Percentiles rank a stretch among this genome's conserved stretches.
phyloP scores from a whole-genome alignment of 2,329 filamentous ascomycete species.

The Alternaria sp. region DNA sequence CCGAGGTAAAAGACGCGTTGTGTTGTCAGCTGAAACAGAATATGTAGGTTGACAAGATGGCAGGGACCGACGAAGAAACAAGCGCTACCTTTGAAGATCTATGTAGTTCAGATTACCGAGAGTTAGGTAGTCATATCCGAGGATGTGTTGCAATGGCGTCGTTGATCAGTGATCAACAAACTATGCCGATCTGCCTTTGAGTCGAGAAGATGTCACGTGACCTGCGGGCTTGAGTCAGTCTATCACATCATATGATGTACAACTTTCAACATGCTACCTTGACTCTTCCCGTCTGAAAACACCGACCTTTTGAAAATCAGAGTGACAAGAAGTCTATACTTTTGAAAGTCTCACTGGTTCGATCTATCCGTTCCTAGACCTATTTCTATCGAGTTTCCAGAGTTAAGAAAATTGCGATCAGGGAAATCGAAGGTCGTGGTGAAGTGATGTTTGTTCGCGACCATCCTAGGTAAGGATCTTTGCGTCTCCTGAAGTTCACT shows the following conservation, averaged over 20 bases:
- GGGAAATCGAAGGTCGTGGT: background rate
- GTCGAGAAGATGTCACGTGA: background rate
- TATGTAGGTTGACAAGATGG: background rate
- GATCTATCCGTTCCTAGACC: background rate
- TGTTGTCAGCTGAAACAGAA: background rate
- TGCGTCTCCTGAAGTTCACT: too few relatives aligned
- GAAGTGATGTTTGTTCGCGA: too few relatives aligned
- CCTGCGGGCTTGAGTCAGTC: background rate
- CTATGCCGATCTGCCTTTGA: background rate
- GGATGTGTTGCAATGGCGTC: background rate
- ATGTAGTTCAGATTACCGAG: background rate
- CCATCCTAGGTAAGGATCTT: too few relatives aligned
- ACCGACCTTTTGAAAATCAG: background rate
- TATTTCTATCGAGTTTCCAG: background rate
- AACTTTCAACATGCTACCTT: background rate
- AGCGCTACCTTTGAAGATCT: background rate
- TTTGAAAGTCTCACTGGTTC: background rate
- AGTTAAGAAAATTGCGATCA: too few relatives aligned
- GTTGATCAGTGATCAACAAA: constrained; percentile 3
- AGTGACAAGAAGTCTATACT: background rate
- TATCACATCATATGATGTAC: background rate
- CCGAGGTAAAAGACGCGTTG: background rate
- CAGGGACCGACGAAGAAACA: background rate
- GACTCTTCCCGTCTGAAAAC: background rate
- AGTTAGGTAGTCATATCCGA: background rate